Conservation (phyloP, 768 basidiomycete genomes). For the Boletales sp. region DNA sequence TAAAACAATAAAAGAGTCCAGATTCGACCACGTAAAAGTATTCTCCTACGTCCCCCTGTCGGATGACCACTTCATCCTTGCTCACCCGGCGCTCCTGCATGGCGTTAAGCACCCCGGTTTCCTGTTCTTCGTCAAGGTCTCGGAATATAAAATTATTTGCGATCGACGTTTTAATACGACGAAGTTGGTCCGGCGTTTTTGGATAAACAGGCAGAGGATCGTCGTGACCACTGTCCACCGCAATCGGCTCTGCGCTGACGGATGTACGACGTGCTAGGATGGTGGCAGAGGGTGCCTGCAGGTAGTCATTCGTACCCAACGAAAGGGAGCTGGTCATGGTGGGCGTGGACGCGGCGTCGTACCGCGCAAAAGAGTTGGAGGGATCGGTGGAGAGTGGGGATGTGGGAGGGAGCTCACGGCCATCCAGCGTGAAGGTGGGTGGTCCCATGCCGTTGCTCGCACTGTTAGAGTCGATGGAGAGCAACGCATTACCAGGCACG, state of each 20-base stretch:
- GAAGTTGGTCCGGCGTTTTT: slow-evolving; percentile 82
- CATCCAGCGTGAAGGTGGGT: slow-evolving; percentile 58
- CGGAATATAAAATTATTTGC: slow-evolving; percentile 91
- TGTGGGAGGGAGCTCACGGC: slow-evolving; percentile 57
- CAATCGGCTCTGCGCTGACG: slow-evolving; percentile 94
- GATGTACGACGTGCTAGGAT: slow-evolving; percentile 90
- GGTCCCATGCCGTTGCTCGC: slow-evolving; percentile 33
- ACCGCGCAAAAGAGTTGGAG: slow-evolving; percentile 47
- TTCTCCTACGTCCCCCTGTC: slow-evolving; percentile 95
- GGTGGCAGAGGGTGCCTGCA: slow-evolving; percentile 71
- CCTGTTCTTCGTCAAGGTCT: slow-evolving; percentile 95
- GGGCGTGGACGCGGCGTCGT: slow-evolving; percentile 43
- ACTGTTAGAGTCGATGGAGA: slow-evolving; percentile 44
- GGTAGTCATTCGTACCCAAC: slow-evolving; percentile 54
- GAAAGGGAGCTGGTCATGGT: slow-evolving; percentile 40
- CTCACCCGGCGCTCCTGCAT: slow-evolving; percentile 84
- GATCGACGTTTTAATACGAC: slow-evolving; percentile 84
- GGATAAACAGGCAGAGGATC: slow-evolving; percentile 70
- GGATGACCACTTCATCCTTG: slow-evolving; percentile 85
- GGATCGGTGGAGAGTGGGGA: slow-evolving; percentile 52
- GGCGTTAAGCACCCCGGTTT: slow-evolving; percentile 86
- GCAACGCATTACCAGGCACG: slow-evolving; percentile 76
- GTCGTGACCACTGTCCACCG: slow-evolving; percentile 64
- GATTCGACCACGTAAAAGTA: slow-evolving; percentile 97
- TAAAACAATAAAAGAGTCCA: slow-evolving; percentile 82